Base-by-base conservation (phyloP, 768 basidiomycete species). In the Serendipita indica region DNA sequence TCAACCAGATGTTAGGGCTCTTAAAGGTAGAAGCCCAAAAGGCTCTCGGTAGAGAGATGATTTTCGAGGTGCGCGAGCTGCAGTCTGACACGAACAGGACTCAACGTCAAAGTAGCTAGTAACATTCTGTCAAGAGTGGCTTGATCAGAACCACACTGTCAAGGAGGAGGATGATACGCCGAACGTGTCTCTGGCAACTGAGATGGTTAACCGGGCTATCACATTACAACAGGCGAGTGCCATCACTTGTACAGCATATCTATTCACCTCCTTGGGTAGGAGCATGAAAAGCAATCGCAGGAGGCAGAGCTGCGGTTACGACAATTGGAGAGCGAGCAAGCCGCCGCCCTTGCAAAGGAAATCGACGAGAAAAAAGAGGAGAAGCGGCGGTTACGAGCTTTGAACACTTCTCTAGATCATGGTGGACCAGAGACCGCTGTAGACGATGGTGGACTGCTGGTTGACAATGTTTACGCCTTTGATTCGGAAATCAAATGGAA, bases 171-270 rank as follows among this genome's bases (percentile, higher is more conserved):
- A 73, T 4, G 83, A 86, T 67, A 76, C 74, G 5, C 72, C 74
- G 12, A 84, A 82, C 14, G 22, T 46, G 28, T 90, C 89, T 0
- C 75, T 91, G 3, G 88, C 88, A 10, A 73, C 79, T 3, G 78
- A 89, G 67, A 89, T 90, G 89, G 82, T 74, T 45, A 78, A 76
- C 62, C 78, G 89, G 30, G 86, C 86, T 0, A 70, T 73, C 62
- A 82, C 86, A 54, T 81, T 83, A 67, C 82, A 87, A 64, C 73
- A 72, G 64, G 86, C 83, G 56, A 57, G 76, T 67, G 52, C 33
- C 37, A 3, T 58, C 52, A n/a, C 6, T 43, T 60, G 27, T 60
- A 56, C 60, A 33, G 14, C 33, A 27, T 59, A 33, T 35, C 39
- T 7, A 25, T 27, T 20, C 5, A 1, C n/a, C 33, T 12, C 46